Evolutionary conservation across 169 alveolate genomes (phyloP).

Genomic region (Eimeria falciformis): DNA sequence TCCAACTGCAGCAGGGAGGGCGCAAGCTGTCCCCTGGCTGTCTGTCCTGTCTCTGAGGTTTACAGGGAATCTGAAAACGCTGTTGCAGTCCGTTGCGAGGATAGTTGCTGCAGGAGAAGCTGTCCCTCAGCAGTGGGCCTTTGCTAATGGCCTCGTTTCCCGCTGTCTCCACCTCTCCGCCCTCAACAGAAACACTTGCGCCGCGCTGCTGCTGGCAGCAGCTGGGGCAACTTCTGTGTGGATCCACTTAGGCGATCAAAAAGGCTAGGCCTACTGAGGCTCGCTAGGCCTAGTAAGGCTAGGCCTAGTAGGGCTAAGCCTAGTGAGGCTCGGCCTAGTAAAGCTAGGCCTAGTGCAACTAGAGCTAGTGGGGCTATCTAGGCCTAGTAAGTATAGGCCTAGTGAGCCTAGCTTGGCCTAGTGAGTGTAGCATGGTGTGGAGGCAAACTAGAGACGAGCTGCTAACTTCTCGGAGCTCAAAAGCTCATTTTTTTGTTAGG

Average conservation of each 20-base stretch:
- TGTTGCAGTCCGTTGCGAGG: slow-evolving; percentile 4
- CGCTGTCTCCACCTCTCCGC: slow-evolving; percentile 18
- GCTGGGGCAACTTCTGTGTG: slow-evolving; percentile 16
- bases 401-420: too few species aligned
- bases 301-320: too few species aligned
- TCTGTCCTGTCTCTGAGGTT: background rate
- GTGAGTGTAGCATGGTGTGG: too few species aligned
- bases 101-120: background rate
- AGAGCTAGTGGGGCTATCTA: too few species aligned
- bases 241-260: background rate
- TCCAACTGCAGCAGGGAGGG: background rate
- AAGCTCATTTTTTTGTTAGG: too few species aligned
- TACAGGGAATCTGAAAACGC: background rate
- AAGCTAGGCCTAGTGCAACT: too few species aligned
- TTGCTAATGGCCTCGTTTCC: background rate
- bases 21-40: slow-evolving; percentile 1
- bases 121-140: background rate
- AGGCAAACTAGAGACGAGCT: too few species aligned
- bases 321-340: too few species aligned
- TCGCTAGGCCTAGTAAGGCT: too few species aligned
- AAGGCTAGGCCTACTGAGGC: too few species aligned
- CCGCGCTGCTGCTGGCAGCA: background rate
- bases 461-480: too few species aligned
- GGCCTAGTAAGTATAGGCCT: too few species aligned
- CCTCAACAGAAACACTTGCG: slow-evolving; percentile 7